Evolutionary conservation across 257 asterid genomes (phyloP).

Genomic region (Jacaranda mimosifolia): DNA sequence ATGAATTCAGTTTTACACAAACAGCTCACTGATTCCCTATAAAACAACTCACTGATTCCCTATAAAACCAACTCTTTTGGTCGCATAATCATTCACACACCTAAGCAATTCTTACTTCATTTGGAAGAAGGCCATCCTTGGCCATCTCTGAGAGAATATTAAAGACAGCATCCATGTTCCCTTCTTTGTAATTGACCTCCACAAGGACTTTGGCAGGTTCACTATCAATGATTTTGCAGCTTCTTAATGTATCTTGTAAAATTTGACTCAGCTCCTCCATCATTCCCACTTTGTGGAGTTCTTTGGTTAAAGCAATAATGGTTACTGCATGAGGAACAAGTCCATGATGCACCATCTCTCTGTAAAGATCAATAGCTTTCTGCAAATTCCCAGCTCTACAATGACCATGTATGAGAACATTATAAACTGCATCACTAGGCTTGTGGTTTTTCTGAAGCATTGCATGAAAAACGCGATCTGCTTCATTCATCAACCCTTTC

Average conservation of each 20-base stretch:
- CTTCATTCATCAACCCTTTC: slow-evolving; percentile 86
- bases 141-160: slow-evolving; percentile 75
- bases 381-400: slow-evolving; percentile 67
- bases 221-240: slow-evolving; percentile 73
- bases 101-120: slow-evolving; percentile 56
- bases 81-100: slow-evolving; percentile 22
- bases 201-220: slow-evolving; percentile 71
- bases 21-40: background rate
- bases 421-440: slow-evolving; percentile 73
- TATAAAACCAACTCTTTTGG: background rate
- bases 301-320: slow-evolving; percentile 67
- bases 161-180: slow-evolving; percentile 80
- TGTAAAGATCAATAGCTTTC: slow-evolving; percentile 66
- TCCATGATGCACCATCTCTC: slow-evolving; percentile 61
- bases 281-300: slow-evolving; percentile 71
- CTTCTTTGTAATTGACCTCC: slow-evolving; percentile 79
- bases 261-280: slow-evolving; percentile 58
- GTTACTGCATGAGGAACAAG: slow-evolving; percentile 75
- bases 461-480: slow-evolving; percentile 65
- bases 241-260: slow-evolving; percentile 57
- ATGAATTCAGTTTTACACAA: background rate
- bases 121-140: slow-evolving; percentile 88
- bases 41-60: background rate
- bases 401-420: slow-evolving; percentile 78
- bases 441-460: slow-evolving; percentile 60